Conservation (phyloP, 169 alveolate species). For the Theileria annulata region DNA sequence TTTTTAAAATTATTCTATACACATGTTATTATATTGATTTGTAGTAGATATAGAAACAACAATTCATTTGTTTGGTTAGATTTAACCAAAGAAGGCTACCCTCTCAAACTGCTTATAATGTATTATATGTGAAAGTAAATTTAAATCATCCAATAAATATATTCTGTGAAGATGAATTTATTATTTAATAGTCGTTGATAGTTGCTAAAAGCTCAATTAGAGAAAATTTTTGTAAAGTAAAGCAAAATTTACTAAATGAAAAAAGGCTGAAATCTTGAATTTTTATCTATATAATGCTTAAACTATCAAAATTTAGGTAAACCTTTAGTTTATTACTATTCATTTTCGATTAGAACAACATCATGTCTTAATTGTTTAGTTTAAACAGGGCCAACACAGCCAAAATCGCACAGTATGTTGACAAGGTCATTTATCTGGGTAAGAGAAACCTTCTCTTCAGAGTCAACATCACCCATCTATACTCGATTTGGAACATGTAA, state of each 20-base stretch:
- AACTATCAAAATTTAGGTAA: slow-evolving; percentile 2
- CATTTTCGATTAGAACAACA: not conserved
- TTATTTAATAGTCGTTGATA: not conserved
- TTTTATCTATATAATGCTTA: slow-evolving; percentile 13
- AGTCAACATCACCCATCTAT: slow-evolving; percentile 52
- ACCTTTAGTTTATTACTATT: not conserved
- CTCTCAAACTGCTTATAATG: slow-evolving; percentile 26
- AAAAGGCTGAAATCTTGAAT: not conserved
- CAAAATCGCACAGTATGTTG: slow-evolving; percentile 59
- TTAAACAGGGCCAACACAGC: slow-evolving; percentile 41
- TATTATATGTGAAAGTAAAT: slow-evolving; percentile 28
- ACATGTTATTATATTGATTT: not conserved
- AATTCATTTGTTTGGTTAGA: slow-evolving; percentile 29
- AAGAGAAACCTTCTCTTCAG: slow-evolving; percentile 60
- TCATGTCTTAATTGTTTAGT: slow-evolving; percentile 2
- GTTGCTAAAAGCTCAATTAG: not conserved
- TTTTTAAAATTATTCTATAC: not conserved
- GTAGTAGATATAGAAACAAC: slow-evolving; percentile 18
- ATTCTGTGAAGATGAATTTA: not conserved
- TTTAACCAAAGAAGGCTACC: slow-evolving; percentile 19
- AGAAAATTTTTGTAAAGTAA: slow-evolving; percentile 2
- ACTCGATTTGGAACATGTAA: slow-evolving; percentile 62
- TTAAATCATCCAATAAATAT: not conserved
- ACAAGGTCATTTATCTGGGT: slow-evolving; percentile 62
- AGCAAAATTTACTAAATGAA: not conserved